Base-by-base conservation (phyloP, 2,329 filamentous ascomycete species). In the Trichoderma cornu-damae region DNA sequence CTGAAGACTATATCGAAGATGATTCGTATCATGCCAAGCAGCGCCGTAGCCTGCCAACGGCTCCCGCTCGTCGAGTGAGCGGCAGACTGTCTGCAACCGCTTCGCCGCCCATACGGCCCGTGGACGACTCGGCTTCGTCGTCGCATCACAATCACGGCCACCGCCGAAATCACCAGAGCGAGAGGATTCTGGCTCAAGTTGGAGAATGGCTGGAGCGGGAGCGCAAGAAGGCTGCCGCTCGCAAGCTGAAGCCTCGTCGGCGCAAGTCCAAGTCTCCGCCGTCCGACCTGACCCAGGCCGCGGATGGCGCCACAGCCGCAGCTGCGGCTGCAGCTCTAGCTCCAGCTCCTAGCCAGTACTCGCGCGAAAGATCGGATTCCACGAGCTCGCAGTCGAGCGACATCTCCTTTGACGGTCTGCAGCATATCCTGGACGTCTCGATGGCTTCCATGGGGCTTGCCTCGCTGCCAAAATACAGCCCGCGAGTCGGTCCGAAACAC, bases 201-300 rank as follows among this genome's bases (percentile, higher is more conserved):
- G 80, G 83, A 24, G 84, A 89, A 62, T 97, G 93, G 93, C 75
- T 96, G 37, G 84, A 92, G 64, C 82, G 86, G 49, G 91, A 96
- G 72, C 88, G 86, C 67, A 73, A 78, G 30, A 84, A 84, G 64
- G 79, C 80, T 37, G 72, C 77, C 8, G 78, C 79, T 50, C 83
- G 79, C 67, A 79, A 67, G 63, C 77, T 66, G 59, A 66, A 64
- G 51, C 59, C 76, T 70, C 68, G 66, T 35, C 75, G 70, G 60
- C 76, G 72, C 64, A 78, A 73, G 67, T 72, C 73, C 54, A 72
- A 71, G 59, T 73, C 71, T 43, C 72, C 69, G 40, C 63, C 72
- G 14, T 64, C 66, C 22, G 64, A 64, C 12, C 61, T 65, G 50
- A 65, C 64, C 24, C 65, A 60, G 46, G 62, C 64, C 30, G 46